Conservation (phyloP, 345 rosid genomes). For the Ceriops tagal region DNA sequence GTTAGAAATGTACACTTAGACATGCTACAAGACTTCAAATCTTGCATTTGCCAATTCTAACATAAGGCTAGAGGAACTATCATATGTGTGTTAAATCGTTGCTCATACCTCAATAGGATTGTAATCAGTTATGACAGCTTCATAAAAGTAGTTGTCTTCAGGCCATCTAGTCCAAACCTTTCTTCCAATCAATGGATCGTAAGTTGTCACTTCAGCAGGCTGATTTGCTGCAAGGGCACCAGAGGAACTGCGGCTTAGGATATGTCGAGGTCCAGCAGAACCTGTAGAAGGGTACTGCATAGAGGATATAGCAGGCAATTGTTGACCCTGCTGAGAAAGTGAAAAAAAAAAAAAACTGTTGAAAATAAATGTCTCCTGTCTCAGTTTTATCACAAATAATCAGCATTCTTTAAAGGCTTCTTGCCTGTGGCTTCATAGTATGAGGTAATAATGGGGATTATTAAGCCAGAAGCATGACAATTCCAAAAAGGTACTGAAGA, state of each 20-base stretch:
- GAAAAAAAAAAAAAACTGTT: background rate
- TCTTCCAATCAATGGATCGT: constrained; percentile 61
- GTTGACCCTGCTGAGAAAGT: constrained; percentile 33
- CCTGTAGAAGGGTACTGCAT: constrained; percentile 59
- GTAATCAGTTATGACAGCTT: constrained; percentile 85
- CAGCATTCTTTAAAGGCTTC: background rate
- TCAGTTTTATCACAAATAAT: constrained; percentile 7
- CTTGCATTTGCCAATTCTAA: background rate
- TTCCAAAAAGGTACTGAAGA: constrained; percentile 38
- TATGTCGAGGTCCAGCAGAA: constrained; percentile 52
- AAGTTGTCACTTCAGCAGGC: constrained; percentile 41
- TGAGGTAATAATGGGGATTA: background rate
- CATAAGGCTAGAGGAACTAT: background rate
- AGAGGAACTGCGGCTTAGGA: constrained; percentile 42
- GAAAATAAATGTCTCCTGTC: constrained; percentile 1
- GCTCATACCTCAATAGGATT: constrained; percentile 61
- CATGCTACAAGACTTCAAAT: background rate
- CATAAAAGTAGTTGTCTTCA: constrained; percentile 82
- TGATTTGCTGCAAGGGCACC: constrained; percentile 50
- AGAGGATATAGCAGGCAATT: constrained; percentile 35
- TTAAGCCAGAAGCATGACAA: constrained; percentile 2
- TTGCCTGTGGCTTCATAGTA: background rate
- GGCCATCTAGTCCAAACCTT: constrained; percentile 99
- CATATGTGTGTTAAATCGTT: background rate
- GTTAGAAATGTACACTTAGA: background rate